A percentile compares a stretch with the other conserved stretches of the same genome.
These are phyloP conservation scores for Tylopilus sp. DNA, from an alignment of 768 basidiomycete genomes.

Conservation along the genomic window DNA sequence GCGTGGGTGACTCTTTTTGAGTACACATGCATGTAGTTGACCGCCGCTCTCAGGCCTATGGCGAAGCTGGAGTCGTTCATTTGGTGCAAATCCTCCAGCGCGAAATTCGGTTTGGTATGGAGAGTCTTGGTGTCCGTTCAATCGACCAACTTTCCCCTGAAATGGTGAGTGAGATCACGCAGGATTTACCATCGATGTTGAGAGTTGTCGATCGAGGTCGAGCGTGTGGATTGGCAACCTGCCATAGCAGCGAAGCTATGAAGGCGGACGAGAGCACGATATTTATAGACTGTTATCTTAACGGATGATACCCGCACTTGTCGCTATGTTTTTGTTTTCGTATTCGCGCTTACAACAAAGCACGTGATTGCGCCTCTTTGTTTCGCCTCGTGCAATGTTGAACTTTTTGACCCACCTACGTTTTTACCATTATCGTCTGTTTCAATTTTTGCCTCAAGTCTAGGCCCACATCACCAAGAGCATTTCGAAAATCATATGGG, in stretches of 20 bases:
- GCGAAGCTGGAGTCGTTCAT: constrained; percentile 65
- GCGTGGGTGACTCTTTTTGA: constrained; percentile 44
- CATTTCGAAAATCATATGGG: constrained; percentile 49
- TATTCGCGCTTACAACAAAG: neutral
- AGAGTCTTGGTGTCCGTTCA: constrained; percentile 64
- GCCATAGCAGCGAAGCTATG: constrained; percentile 20
- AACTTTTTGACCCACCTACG: neutral
- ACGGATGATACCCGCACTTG: neutral
- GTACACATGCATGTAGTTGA: constrained; percentile 4
- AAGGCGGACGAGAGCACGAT: constrained; percentile 5
- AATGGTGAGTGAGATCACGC: constrained; percentile 47
- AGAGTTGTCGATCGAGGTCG: constrained; percentile 39
- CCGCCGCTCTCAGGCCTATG: constrained; percentile 56
- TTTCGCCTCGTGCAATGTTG: constrained; percentile 9
- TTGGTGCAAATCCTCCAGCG: constrained; percentile 64
- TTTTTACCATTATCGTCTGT: neutral
- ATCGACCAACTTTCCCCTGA: constrained; percentile 68
- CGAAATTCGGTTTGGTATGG: constrained; percentile 77
- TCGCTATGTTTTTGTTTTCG: neutral
- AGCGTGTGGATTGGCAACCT: constrained; percentile 68
- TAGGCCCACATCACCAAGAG: neutral
- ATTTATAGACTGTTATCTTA: neutral
- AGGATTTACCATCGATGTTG: constrained; percentile 4
- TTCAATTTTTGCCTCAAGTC: neutral
- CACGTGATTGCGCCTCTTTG: constrained; percentile 18